Conservation (phyloP, 805 yeast genomes). For the Metschnikowia cerradonensis region DNA sequence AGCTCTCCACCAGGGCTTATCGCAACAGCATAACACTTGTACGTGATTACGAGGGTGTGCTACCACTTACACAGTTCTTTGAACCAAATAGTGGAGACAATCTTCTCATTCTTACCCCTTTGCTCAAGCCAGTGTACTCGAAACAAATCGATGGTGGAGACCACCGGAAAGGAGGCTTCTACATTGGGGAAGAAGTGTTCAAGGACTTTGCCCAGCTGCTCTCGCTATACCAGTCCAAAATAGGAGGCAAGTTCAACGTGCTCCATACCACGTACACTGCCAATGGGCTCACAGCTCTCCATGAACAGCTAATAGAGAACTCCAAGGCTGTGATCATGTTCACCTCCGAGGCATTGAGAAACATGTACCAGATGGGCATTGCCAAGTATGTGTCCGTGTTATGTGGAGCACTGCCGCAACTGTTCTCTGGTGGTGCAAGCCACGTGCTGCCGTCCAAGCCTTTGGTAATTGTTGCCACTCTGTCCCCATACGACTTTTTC, state of each 20-base stretch:
- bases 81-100: slow-evolving; percentile 22
- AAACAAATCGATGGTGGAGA: slow-evolving; percentile 2
- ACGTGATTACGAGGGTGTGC: slow-evolving; percentile 47
- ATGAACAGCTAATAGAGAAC: slow-evolving; percentile 50
- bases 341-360: slow-evolving; percentile 56
- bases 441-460: slow-evolving; percentile 41
- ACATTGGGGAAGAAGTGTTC: slow-evolving; percentile 50
- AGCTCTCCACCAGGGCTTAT: slow-evolving; percentile 44
- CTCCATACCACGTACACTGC: slow-evolving; percentile 57
- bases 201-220: slow-evolving; percentile 48
- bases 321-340: slow-evolving; percentile 50
- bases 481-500: slow-evolving; percentile 60
- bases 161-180: slow-evolving; percentile 20
- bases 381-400: slow-evolving; percentile 54
- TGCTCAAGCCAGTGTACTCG: slow-evolving; percentile 35
- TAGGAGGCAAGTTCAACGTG: slow-evolving; percentile 37
- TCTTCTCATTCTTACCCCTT: slow-evolving; percentile 35
- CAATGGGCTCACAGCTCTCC: slow-evolving; percentile 51
- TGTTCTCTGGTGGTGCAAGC: slow-evolving; percentile 16
- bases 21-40: slow-evolving; percentile 50
- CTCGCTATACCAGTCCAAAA: slow-evolving; percentile 30
- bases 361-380: slow-evolving; percentile 58
- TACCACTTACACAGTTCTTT: slow-evolving; percentile 46
- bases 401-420: slow-evolving; percentile 45
- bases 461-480: slow-evolving; percentile 54